These are phyloP conservation scores for Brassica cretica DNA, from an alignment of 345 rosid genomes.

Conservation along the genomic window DNA sequence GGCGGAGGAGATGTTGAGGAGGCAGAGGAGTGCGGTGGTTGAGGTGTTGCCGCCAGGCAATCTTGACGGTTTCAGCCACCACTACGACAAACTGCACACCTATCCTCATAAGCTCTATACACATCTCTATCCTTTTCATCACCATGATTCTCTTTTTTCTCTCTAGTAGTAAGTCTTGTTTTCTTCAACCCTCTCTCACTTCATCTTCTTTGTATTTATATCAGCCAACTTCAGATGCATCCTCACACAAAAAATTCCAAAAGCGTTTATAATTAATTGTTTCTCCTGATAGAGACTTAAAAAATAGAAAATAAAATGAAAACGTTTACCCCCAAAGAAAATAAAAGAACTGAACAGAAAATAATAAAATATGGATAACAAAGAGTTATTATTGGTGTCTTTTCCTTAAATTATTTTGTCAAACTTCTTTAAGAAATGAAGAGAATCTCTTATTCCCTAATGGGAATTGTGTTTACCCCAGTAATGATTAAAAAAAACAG, in stretches of 20 bases:
- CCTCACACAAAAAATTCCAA: constrained; percentile 5
- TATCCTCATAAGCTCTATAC: constrained; percentile 47
- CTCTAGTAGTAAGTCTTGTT: background rate
- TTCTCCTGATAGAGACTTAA: constrained; percentile 5
- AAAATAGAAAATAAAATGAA: background rate
- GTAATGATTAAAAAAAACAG: background rate
- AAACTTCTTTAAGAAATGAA: background rate
- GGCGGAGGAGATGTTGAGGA: constrained; percentile 28
- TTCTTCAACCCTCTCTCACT: constrained; percentile 24
- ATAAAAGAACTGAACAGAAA: background rate
- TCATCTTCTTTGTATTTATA: constrained; percentile 28
- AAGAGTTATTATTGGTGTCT: background rate
- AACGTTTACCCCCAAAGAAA: background rate
- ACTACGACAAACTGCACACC: constrained; percentile 49
- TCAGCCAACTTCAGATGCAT: background rate
- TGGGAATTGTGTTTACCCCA: background rate
- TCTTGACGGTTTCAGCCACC: constrained; percentile 50
- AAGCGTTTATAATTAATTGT: background rate
- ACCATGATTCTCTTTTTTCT: constrained; percentile 37
- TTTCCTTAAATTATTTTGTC: background rate
- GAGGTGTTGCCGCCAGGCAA: constrained; percentile 18
- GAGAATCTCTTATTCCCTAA: background rate
- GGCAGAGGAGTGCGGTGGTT: constrained; percentile 34
- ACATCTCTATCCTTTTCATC: constrained; percentile 51
- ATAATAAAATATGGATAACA: background rate